A percentile compares a stretch with the other conserved stretches of the same genome.
Evolutionary conservation across 2,329 filamentous ascomycete genomes (phyloP).

Genomic region (Ophiosphaerella narmari): DNA sequence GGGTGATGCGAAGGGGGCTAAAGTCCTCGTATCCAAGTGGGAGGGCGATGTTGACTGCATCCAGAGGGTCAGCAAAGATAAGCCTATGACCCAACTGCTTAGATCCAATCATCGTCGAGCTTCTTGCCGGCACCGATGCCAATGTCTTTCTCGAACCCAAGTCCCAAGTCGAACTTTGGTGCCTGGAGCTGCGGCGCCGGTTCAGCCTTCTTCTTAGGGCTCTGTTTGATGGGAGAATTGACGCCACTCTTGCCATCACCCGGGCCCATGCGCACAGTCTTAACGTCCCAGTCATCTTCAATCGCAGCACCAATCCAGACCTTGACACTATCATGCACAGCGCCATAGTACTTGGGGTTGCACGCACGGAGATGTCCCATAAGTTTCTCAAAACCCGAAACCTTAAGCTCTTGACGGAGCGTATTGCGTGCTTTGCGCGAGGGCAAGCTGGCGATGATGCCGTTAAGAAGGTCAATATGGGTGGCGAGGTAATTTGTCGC

Average conservation of each 20-base stretch:
- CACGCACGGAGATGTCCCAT: constrained; percentile 85
- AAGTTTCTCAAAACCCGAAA: constrained; percentile 88
- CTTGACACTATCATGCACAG: constrained; percentile 84
- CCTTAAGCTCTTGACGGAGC: constrained; percentile 75
- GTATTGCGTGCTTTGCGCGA: constrained; percentile 71
- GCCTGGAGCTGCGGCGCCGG: constrained; percentile 44
- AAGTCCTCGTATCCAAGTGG: background rate
- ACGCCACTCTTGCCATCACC: constrained; percentile 42
- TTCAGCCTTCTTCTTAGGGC: constrained; percentile 48
- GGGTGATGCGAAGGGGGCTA: background rate
- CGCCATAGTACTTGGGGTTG: constrained; percentile 96
- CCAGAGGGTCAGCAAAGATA: background rate
- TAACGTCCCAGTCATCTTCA: constrained; percentile 87
- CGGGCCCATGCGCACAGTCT: constrained; percentile 75
- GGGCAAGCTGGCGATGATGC: constrained; percentile 80
- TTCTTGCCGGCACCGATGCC: constrained; percentile 20
- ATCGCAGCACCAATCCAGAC: constrained; percentile 88
- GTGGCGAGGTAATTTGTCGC: constrained; percentile 94
- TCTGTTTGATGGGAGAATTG: constrained; percentile 43
- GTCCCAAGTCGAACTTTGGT: constrained; percentile 43
- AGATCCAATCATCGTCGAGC: constrained; percentile 43
- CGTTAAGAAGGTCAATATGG: constrained; percentile 91
- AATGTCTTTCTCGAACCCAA: constrained; percentile 39
- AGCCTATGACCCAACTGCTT: constrained; percentile 1
- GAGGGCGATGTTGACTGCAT: background rate